phyloP scores from a whole-genome alignment of 2,329 filamentous ascomycete genomes.

The Aspergillus fischeri region DNA sequence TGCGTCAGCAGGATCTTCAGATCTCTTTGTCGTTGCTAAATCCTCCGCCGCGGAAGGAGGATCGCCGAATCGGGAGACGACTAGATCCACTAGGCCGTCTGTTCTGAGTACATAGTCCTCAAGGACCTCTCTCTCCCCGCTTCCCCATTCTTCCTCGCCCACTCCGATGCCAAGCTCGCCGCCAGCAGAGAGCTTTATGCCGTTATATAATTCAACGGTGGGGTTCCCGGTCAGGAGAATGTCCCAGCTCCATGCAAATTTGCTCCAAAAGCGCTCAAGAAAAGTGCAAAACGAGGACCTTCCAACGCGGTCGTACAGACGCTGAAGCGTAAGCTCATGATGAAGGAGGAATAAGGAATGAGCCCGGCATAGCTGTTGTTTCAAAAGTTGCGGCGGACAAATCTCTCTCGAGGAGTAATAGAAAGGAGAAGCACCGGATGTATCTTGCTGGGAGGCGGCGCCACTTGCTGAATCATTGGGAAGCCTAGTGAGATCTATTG shows the following conservation, averaged over 20 bases:
- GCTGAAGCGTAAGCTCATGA: constrained; percentile 70
- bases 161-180: constrained; percentile 92
- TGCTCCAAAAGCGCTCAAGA: constrained; percentile 77
- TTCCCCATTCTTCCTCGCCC: constrained; percentile 91
- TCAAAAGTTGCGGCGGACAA: constrained; percentile 71
- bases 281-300: constrained; percentile 67
- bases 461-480: constrained; percentile 50
- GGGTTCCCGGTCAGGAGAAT: constrained; percentile 89
- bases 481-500: constrained; percentile 74
- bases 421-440: constrained; percentile 44
- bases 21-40: constrained; percentile 9
- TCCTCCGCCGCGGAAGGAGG: constrained; percentile 31
- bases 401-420: constrained; percentile 91
- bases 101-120: constrained; percentile 79
- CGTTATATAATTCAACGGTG: constrained; percentile 70
- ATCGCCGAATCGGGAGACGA: constrained; percentile 82
- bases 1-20: constrained; percentile 11
- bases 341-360: constrained; percentile 83
- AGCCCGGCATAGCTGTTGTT: constrained; percentile 76
- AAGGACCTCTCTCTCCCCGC: constrained; percentile 86
- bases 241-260: constrained; percentile 68
- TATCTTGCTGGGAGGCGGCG: constrained; percentile 31
- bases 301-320: constrained; percentile 62
- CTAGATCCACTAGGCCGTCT: constrained; percentile 79
- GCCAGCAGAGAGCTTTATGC: constrained; percentile 81